Base-by-base conservation (phyloP, 805 yeast genomes). In the Kuraishia cidri region DNA sequence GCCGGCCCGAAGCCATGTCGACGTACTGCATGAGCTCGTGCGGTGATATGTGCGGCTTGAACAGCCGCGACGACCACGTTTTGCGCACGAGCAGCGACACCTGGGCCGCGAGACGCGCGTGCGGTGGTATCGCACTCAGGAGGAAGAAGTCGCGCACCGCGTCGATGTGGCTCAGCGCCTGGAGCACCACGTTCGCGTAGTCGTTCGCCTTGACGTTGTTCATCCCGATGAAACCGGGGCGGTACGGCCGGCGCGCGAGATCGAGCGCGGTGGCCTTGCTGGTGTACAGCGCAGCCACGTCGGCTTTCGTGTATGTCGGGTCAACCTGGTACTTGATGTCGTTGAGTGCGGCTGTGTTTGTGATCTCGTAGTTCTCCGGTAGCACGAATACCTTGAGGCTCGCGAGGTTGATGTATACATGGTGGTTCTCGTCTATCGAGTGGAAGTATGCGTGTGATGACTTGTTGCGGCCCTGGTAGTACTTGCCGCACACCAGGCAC, bases 401-500 rank as follows among this genome's bases (percentile, higher is more conserved):
- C 10, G 50, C 46, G 34, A 83, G 58, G 45, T 70, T 78, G 31
- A 83, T 60, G 45, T 59, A 83, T 2, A 80, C 66, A 48, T 74
- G 82, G 46, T 79, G 88, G 42, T 68, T 64, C 4, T 63, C 69
- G 36, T 75, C 66, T 13, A 83, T 61, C 2, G 86, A 67, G 49
- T 84, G 94, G 11, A 60, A 47, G 44, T 74, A 79, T 0, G 88
- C 87, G 15, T 76, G 76, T 1, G 88, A 72, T n/a, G 68, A 50
- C 36, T 54, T 58, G 1, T 75, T 69, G 16, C 86, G 62, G 1
- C 94, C 94, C 42, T 75, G 79, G 33, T 73, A 67, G 52, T 74
- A 84, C 44, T 70, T 76, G 22, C 88, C 90, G 54, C 94, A 84
- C 0, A 66, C 66, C 14, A 84, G 54, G 47, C 94, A 84, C 21